Conservation (phyloP, 1,139 yeast genomes). For the Blastobotrys illinoisensis region DNA sequence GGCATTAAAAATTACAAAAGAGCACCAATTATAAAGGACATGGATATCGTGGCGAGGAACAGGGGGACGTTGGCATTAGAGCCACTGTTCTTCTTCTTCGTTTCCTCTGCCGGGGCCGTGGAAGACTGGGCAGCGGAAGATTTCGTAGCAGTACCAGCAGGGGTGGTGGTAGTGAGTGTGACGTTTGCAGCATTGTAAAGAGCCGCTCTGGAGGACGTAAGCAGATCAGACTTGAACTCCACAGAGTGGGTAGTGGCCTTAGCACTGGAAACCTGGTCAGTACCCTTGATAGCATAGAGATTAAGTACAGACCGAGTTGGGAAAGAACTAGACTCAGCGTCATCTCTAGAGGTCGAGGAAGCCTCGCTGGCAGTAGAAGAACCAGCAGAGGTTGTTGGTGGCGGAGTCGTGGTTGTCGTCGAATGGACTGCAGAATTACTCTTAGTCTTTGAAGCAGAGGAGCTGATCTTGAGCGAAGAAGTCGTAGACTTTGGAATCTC, state of each 20-base stretch:
- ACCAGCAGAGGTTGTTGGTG: constrained; percentile 11
- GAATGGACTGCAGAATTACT: constrained; percentile 1
- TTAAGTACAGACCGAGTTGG: neutral
- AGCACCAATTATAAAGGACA: neutral
- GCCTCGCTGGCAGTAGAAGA: constrained; percentile 6
- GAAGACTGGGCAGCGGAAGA: neutral
- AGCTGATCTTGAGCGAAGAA: constrained; percentile 12
- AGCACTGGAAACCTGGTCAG: constrained; percentile 5
- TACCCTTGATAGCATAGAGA: constrained; percentile 5
- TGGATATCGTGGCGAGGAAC: neutral
- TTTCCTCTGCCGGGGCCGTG: neutral
- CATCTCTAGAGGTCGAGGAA: neutral
- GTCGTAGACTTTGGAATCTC: constrained; percentile 10
- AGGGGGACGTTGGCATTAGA: neutral
- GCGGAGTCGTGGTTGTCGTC: neutral
- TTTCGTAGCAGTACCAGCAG: neutral
- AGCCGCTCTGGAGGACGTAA: constrained; percentile 22
- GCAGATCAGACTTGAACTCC: constrained; percentile 17
- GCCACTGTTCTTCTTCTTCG: neutral
- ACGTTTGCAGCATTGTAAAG: constrained; percentile 21
- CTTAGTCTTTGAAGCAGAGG: neutral
- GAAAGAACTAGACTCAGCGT: constrained; percentile 5
- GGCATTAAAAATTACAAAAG: neutral
- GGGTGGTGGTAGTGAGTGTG: constrained; percentile 5
- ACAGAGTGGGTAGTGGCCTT: constrained; percentile 14